A percentile compares a stretch with the other conserved stretches of the same genome.
Conservation (phyloP, 2,329 filamentous ascomycete species). For the Metarhizium sp. region DNA sequence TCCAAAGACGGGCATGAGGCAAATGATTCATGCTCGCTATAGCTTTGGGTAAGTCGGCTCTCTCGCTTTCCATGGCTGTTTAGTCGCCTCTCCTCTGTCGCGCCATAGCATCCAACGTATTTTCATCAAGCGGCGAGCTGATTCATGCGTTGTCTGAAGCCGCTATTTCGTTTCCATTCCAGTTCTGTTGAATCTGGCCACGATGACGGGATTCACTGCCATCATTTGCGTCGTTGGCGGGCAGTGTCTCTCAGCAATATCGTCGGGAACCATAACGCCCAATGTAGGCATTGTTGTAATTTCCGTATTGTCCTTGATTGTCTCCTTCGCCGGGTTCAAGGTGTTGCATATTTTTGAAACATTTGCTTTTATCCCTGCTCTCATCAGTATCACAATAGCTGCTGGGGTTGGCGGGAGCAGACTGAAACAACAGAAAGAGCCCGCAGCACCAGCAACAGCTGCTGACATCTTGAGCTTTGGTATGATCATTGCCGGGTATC, state of each 20-base stretch:
- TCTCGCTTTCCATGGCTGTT: background rate
- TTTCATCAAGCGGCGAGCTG: background rate
- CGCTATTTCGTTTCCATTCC: conserved; percentile 50
- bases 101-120: background rate
- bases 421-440: conserved; percentile 36
- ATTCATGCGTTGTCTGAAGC: conserved; percentile 14
- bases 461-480: conserved; percentile 44
- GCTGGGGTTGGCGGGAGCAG: conserved; percentile 42
- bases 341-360: conserved; percentile 49
- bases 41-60: conserved; percentile 41
- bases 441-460: conserved; percentile 31
- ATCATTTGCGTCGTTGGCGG: conserved; percentile 53
- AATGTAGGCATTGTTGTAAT: conserved; percentile 53
- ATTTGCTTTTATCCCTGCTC: conserved; percentile 46
- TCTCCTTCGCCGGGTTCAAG: conserved; percentile 53
- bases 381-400: conserved; percentile 45
- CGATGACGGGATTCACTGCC: conserved; percentile 53
- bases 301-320: conserved; percentile 43
- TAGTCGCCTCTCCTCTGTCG: background rate
- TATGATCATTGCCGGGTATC: conserved; percentile 53
- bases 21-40: conserved; percentile 57
- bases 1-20: conserved; percentile 53
- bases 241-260: conserved; percentile 46
- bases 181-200: conserved; percentile 53
- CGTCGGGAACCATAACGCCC: conserved; percentile 36